phyloP scores from a whole-genome alignment of 1,284 basidiomycete species.

The Boletus holoroseus region DNA sequence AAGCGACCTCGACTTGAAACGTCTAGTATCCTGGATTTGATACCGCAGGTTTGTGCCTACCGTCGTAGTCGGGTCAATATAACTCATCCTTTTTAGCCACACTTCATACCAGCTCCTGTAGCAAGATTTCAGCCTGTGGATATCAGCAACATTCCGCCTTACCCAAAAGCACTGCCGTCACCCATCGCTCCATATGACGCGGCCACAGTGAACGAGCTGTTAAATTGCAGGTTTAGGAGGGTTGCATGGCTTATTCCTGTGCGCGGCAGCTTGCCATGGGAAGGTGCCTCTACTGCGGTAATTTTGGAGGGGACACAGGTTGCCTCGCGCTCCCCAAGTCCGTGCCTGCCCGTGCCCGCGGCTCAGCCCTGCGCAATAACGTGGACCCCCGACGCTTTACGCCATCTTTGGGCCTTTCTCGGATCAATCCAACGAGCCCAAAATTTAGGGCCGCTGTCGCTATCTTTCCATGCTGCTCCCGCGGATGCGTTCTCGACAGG shows the following conservation, averaged over 20 bases:
- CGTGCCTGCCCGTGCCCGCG: conserved; percentile 18
- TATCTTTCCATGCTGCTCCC: conserved; percentile 47
- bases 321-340: conserved; percentile 14
- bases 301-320: conserved; percentile 32
- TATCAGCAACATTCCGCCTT: conserved; percentile 21
- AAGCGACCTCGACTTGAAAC: conserved; percentile 22
- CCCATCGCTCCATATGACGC: conserved; percentile 42
- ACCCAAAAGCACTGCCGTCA: conserved; percentile 29
- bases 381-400: conserved; percentile 48
- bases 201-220: conserved; percentile 27
- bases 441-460: conserved; percentile 44
- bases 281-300: conserved; percentile 41
- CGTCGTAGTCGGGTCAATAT: background rate
- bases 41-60: conserved; percentile 27
- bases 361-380: conserved; percentile 31
- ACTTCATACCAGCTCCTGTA: conserved; percentile 26
- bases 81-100: conserved; percentile 25
- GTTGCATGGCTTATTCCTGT: conserved; percentile 61
- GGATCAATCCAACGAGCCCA: conserved; percentile 36
- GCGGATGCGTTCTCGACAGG: conserved; percentile 8
- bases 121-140: conserved; percentile 18
- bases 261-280: conserved; percentile 52
- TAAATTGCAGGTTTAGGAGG: conserved; percentile 37
- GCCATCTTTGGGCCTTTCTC: conserved; percentile 52
- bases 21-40: conserved; percentile 17